These are phyloP conservation scores for Tetrastigma voinierianum DNA, from an alignment of 164 flowering plant genomes.

Conservation along the genomic window DNA sequence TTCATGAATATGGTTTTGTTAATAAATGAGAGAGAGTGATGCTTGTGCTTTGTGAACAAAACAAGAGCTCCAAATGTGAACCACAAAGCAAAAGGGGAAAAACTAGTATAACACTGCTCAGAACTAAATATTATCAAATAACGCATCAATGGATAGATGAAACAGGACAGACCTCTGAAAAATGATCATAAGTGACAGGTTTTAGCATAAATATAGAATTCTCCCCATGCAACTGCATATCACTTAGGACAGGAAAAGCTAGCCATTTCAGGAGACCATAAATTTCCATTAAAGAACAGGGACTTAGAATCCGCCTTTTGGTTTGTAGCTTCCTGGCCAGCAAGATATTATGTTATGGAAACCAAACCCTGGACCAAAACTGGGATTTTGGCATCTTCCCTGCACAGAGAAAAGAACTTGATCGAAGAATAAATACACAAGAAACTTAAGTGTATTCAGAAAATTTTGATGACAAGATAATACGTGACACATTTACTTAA, in stretches of 20 bases:
- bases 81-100: background rate
- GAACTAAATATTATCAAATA: no score
- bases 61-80: background rate
- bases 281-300: constrained; percentile 62
- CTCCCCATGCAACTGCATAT: constrained; percentile 78
- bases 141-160: background rate
- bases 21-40: background rate
- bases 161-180: background rate
- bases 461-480: constrained; percentile 19
- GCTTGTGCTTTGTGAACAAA: background rate
- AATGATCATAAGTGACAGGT: background rate
- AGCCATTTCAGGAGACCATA: constrained; percentile 72
- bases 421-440: background rate
- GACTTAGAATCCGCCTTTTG: constrained; percentile 77
- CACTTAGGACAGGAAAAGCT: constrained; percentile 76
- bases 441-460: background rate
- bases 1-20: no score
- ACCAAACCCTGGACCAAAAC: constrained; percentile 75
- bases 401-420: constrained; percentile 24
- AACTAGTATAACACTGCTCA: background rate
- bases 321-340: constrained; percentile 93
- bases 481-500: constrained; percentile 65
- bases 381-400: constrained; percentile 73
- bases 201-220: constrained; percentile 28
- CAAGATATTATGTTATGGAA: constrained; percentile 86